Base-by-base conservation (phyloP, 1,284 basidiomycete genomes). In the Ganoderma meredithae region DNA sequence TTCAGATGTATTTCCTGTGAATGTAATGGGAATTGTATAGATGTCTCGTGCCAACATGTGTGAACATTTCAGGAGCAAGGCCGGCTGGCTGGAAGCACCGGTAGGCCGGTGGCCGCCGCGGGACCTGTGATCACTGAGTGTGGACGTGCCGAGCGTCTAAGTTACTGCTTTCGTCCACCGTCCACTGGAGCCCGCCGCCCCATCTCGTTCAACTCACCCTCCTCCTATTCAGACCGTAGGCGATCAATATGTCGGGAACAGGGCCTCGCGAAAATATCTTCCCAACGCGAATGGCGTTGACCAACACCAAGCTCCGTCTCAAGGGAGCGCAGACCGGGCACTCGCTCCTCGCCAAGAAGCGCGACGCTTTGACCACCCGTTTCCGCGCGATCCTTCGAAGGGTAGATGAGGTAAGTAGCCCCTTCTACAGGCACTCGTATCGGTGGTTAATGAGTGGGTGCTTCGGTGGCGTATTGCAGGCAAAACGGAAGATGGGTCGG, bases 311-410 rank as follows among this genome's bases (percentile, higher is more conserved):
- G 81, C 85, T 91, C 53, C 90, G 97, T 58, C 87, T 99, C 71
- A 99, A 99, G 81, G 93, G 97, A 36, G 98, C 98, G 8, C 96
- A 99, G 82, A 99, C 96, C 0, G 97, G 97, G 10, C 97, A 99
- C 82, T 98, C 96, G 0, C 85, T 99, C 19, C 88, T 99, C 52
- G 97, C 97, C 59, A 98, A 98, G 89, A 99, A 99, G 83, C 91
- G 96, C 64, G 97, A 99, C 86, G 97, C 97, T 49, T 84, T 98
- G 71, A 97, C 94, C 40, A 97, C 95, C 60, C 87, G 96, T 73
- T 99, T 99, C 83, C 87, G 96, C 69, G 88, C 92, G 25, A 97
- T 97, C 76, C 82, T 97, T 71, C 88, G 86, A 80, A 97, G 96
- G 81, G 95, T 97, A 49, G 97, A 99, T 78, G 98, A 99, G 85